A percentile compares a stretch with the other conserved stretches of the same genome.
phyloP scores from a whole-genome alignment of 192 early-diverging fungal species.

The Pilaira anomala region DNA sequence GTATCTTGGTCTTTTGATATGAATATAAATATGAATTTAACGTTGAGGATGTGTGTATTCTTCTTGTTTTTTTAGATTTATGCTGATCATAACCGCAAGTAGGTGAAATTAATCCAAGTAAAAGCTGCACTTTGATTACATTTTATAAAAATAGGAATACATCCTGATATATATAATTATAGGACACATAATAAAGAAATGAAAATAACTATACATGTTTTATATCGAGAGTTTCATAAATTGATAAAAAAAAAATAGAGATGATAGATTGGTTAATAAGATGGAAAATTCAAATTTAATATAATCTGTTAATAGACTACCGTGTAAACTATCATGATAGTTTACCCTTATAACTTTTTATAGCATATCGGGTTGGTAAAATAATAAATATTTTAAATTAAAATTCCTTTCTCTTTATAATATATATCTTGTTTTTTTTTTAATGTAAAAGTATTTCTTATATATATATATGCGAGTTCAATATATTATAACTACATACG shows the following conservation, averaged over 20 bases:
- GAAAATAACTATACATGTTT: too few relatives aligned
- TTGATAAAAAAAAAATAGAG: constrained; percentile 52
- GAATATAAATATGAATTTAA: too few relatives aligned
- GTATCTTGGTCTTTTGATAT: constrained; percentile 39
- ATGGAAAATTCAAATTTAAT: constrained; percentile 53
- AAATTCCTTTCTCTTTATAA: not conserved
- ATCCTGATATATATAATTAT: constrained; percentile 52
- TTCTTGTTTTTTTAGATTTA: constrained; percentile 57
- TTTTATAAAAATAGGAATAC: constrained; percentile 57
- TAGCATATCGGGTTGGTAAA: not conserved
- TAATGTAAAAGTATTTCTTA: not conserved
- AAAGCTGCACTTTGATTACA: constrained; percentile 28
- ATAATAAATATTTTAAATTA: not conserved
- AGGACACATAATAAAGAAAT: too few relatives aligned
- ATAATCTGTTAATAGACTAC: constrained; percentile 53
- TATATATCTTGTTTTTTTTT: not conserved
- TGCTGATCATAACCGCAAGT: constrained; percentile 64
- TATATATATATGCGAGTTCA: not conserved
- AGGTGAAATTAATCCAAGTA: constrained; percentile 54
- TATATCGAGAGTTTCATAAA: too few relatives aligned
- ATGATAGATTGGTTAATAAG: constrained; percentile 54
- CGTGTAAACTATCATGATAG: not conserved
- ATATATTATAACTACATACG: constrained; percentile 11
- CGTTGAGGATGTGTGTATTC: constrained; percentile 19
- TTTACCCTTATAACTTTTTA: not conserved